phyloP scores from a whole-genome alignment of 2,329 filamentous ascomycete genomes.

The Coniochaeta sp. region DNA sequence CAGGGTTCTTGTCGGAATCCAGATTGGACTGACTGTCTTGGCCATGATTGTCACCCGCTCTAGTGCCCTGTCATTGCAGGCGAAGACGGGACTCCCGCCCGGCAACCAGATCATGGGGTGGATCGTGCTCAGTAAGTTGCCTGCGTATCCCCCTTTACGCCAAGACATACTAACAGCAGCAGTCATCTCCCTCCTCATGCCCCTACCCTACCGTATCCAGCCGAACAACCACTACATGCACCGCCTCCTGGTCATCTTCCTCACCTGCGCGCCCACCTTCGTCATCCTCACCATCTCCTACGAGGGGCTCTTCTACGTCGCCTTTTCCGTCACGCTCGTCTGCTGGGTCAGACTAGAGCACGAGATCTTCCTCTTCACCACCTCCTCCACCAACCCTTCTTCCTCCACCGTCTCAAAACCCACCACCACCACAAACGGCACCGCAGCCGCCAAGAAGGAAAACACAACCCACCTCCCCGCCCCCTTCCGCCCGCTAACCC shows the following conservation, averaged over 20 bases:
- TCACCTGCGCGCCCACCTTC: constrained; percentile 88
- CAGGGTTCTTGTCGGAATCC: constrained; percentile 56
- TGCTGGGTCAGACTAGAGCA: constrained; percentile 93
- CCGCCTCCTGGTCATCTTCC: constrained; percentile 78
- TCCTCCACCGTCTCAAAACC: neutral
- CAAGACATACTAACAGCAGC: neutral
- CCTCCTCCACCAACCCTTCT: constrained; percentile 15
- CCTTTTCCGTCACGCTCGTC: constrained; percentile 74
- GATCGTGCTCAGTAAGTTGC: constrained; percentile 60
- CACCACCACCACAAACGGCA: constrained; percentile 13
- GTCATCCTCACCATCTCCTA: constrained; percentile 96
- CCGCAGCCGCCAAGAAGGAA: constrained; percentile 10
- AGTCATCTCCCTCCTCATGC: constrained; percentile 71
- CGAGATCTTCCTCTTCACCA: constrained; percentile 50
- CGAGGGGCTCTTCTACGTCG: constrained; percentile 91
- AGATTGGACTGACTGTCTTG: constrained; percentile 72
- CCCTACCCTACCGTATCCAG: constrained; percentile 71
- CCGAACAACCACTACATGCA: constrained; percentile 87
- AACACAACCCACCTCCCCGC: constrained; percentile 10
- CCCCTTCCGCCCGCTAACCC: constrained; percentile 57
- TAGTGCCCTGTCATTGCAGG: constrained; percentile 77
- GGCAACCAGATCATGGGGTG: constrained; percentile 88
- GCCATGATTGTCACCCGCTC: constrained; percentile 82
- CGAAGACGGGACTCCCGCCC: constrained; percentile 73
- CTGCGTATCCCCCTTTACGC: neutral